Percentiles rank a stretch among this genome's conserved stretches.
Conservation (phyloP, 2,329 filamentous ascomycete genomes). For the Chaetomium sp. region DNA sequence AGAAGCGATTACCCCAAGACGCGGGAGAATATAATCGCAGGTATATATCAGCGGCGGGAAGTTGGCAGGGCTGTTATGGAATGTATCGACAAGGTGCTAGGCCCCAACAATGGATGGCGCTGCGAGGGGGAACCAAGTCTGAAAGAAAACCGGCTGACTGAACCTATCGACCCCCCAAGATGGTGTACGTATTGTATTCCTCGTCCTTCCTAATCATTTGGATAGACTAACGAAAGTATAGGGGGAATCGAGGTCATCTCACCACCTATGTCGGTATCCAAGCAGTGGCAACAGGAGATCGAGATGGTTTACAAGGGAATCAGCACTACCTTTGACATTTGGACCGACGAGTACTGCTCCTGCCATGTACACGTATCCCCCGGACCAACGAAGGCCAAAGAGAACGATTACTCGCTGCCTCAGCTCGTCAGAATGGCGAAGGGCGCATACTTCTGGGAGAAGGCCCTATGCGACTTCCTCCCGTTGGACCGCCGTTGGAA, state of each 20-base stretch:
- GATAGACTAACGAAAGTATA: not conserved
- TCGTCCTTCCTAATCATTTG: not conserved
- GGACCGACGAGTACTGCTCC: not conserved
- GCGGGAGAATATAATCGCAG: not conserved
- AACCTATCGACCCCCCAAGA: not conserved
- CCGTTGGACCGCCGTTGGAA: not conserved
- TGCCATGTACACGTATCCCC: not conserved
- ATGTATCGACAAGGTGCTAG: not conserved
- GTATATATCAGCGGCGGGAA: not conserved
- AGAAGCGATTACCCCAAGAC: not conserved
- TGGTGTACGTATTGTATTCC: constrained; percentile 1
- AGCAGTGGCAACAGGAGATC: not conserved
- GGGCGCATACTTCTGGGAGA: not conserved
- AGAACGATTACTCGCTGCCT: not conserved
- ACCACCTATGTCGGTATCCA: not conserved
- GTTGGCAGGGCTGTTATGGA: not conserved
- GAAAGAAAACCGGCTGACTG: not conserved
- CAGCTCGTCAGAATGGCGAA: not conserved
- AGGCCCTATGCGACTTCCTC: not conserved
- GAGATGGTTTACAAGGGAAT: not conserved
- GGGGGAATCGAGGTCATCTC: not conserved
- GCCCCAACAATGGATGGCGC: not conserved
- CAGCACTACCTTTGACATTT: not conserved
- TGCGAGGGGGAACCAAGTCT: not conserved
- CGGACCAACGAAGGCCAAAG: not conserved